Percentiles rank a stretch among this genome's conserved stretches.
Conservation (phyloP, 2,329 filamentous ascomycete species). For the Microcera coccophila region DNA sequence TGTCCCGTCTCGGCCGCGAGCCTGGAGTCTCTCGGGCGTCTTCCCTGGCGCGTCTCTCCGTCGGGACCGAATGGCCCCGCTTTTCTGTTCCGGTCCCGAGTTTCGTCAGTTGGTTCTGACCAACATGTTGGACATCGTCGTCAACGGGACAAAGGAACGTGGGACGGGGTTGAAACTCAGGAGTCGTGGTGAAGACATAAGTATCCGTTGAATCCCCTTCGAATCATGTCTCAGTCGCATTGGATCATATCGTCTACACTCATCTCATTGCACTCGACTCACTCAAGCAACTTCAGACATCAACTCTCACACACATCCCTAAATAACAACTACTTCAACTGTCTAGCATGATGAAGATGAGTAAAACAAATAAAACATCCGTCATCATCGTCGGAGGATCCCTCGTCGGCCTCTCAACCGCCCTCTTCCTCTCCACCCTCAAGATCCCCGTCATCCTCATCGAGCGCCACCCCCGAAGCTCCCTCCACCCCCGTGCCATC, state of each 20-base stretch:
- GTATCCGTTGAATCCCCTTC: background rate
- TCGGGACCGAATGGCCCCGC: background rate
- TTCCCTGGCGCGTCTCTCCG: too few relatives aligned
- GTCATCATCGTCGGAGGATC: constrained; percentile 39
- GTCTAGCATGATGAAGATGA: constrained; percentile 1
- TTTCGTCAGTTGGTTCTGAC: too few relatives aligned
- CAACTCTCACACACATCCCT: background rate
- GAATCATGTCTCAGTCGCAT: background rate
- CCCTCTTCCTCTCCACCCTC: constrained; percentile 33
- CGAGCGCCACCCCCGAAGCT: constrained; percentile 33
- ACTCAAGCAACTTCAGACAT: background rate
- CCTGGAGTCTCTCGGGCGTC: background rate
- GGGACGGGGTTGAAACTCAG: background rate
- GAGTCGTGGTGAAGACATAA: background rate
- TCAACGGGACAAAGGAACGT: background rate
- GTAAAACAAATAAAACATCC: constrained; percentile 8
- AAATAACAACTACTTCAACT: background rate
- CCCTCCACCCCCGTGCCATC: constrained; percentile 36
- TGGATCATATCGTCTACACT: background rate
- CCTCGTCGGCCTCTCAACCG: constrained; percentile 37
- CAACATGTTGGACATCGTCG: background rate
- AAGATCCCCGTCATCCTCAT: constrained; percentile 33
- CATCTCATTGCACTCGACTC: background rate
- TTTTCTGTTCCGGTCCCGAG: background rate
- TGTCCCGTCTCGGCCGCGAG: background rate